Conservation (phyloP, 2,329 filamentous ascomycete species). For the Ophiosphaerella korrae region DNA sequence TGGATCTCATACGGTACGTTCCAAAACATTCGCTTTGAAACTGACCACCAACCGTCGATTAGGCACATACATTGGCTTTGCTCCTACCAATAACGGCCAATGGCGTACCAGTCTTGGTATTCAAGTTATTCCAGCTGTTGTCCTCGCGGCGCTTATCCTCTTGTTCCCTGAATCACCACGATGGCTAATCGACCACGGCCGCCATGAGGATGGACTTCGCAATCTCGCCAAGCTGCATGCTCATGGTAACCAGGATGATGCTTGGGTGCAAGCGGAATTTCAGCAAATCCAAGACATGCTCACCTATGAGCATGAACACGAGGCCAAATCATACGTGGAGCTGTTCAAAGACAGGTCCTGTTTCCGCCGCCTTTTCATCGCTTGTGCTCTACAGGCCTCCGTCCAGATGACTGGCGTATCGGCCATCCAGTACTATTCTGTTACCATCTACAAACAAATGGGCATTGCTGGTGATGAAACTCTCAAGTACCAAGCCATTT, state of each 20-base stretch:
- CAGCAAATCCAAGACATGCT: constrained; percentile 72
- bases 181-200: constrained; percentile 77
- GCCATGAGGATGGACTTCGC: constrained; percentile 66
- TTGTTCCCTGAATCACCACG: constrained; percentile 70
- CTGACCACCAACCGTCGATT: background rate
- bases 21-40: background rate
- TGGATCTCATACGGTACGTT: constrained; percentile 71
- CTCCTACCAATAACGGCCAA: constrained; percentile 54
- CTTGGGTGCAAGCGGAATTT: constrained; percentile 75
- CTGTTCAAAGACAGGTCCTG: constrained; percentile 69
- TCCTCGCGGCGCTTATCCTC: constrained; percentile 69
- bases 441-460: constrained; percentile 70
- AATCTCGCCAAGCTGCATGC: constrained; percentile 73
- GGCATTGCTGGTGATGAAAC: constrained; percentile 69
- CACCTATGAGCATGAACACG: constrained; percentile 68
- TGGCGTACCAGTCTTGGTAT: constrained; percentile 71
- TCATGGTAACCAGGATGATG: constrained; percentile 67
- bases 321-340: constrained; percentile 72
- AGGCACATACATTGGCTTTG: constrained; percentile 58
- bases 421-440: constrained; percentile 74
- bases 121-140: constrained; percentile 70
- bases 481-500: constrained; percentile 77
- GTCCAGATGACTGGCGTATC: constrained; percentile 74
- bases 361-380: constrained; percentile 74
- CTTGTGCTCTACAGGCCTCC: constrained; percentile 70